A percentile compares a stretch with the other conserved stretches of the same genome.
Evolutionary conservation across 768 basidiomycete genomes (phyloP).

Genomic region (Lactarius tabidus): DNA sequence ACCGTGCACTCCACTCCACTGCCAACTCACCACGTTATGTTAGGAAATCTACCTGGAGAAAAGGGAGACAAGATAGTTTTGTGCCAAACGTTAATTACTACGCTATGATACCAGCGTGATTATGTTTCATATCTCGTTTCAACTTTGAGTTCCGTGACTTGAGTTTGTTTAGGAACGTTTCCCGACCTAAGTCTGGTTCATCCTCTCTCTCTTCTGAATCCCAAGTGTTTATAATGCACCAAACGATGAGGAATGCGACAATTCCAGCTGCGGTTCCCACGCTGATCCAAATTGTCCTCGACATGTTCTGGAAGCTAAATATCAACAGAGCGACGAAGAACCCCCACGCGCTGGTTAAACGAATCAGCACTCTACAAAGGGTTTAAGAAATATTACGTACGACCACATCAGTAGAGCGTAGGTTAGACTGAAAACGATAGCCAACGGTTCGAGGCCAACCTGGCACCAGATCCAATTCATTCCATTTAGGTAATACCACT

Average conservation of each 20-base stretch:
- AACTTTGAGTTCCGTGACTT: not conserved
- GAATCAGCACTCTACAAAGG: not conserved
- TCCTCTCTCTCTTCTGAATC: not conserved
- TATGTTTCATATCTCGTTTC: too few species aligned
- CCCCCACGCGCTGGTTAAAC: conserved; percentile 34
- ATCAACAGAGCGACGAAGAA: conserved; percentile 38
- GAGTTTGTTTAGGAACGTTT: not conserved
- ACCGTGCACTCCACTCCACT: not conserved
- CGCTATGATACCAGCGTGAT: too few species aligned
- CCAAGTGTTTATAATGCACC: conserved; percentile 13
- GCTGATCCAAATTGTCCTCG: not conserved
- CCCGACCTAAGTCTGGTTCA: too few species aligned
- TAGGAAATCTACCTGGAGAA: not conserved
- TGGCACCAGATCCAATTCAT: conserved; percentile 29
- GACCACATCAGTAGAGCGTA: conserved; percentile 57
- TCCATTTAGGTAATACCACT: conserved; percentile 29
- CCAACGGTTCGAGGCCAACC: conserved; percentile 47
- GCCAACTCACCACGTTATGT: not conserved
- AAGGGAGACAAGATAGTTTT: not conserved
- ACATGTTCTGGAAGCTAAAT: conserved; percentile 6
- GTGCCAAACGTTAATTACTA: not conserved
- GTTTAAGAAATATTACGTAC: conserved; percentile 35
- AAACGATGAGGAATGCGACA: not conserved
- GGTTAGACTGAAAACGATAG: conserved; percentile 51
- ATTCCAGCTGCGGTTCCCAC: conserved; percentile 1